Evolutionary conservation across 495 filamentous ascomycete genomes (phyloP).

Genomic region (Stereocaulon alpinum): DNA sequence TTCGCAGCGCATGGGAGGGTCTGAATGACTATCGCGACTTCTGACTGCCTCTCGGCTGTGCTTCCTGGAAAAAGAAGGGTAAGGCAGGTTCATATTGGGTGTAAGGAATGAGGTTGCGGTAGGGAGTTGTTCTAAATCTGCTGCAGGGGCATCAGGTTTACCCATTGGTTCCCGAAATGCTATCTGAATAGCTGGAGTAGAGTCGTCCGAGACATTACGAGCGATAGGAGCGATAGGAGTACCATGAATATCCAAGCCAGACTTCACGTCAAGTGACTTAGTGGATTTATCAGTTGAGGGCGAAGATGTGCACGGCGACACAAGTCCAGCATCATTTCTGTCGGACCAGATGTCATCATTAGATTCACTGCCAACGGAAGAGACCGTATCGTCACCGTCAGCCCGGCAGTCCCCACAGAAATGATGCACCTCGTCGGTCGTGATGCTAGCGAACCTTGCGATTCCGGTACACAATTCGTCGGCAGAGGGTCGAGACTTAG

Average conservation of each 20-base stretch:
- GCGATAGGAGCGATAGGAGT: background rate
- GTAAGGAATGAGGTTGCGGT: slow-evolving; percentile 35
- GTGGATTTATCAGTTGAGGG: slow-evolving; percentile 21
- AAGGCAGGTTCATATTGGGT: slow-evolving; percentile 55
- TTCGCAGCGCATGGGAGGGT: background rate
- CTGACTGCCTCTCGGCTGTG: slow-evolving; percentile 73
- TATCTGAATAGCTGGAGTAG: background rate
- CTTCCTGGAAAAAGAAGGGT: slow-evolving; percentile 77
- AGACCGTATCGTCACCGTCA: background rate
- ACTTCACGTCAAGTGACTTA: background rate
- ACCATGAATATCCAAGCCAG: too few species aligned
- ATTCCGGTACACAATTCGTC: background rate
- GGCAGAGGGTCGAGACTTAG: slow-evolving; percentile 11
- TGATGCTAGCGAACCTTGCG: background rate
- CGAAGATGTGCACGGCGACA: background rate
- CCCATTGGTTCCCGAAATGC: background rate
- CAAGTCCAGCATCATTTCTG: background rate
- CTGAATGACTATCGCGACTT: slow-evolving; percentile 42
- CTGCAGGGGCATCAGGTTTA: background rate
- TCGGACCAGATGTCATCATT: background rate
- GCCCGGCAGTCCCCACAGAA: background rate
- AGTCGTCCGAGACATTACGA: background rate
- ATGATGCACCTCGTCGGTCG: background rate
- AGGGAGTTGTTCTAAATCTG: background rate
- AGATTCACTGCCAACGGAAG: background rate